These are phyloP conservation scores for Xylariaceae sp. DNA, from an alignment of 2,329 filamentous ascomycete species.

Conservation along the genomic window DNA sequence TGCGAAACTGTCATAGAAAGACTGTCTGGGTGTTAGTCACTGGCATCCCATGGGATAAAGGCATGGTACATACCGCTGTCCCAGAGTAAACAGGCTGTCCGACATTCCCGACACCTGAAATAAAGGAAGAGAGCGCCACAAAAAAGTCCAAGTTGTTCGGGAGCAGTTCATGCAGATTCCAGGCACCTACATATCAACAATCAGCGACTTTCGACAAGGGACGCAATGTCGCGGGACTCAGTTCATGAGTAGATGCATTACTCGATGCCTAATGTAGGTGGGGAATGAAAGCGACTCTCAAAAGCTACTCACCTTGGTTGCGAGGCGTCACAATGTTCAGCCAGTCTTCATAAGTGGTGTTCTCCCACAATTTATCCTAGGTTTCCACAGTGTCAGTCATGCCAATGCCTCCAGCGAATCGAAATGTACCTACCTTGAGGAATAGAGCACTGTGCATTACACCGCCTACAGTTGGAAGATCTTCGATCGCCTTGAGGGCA, in stretches of 20 bases:
- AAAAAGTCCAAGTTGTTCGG: constrained; percentile 27
- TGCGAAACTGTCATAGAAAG: constrained; percentile 27
- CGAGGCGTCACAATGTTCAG: background rate
- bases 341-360: constrained; percentile 10
- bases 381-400: too few relatives aligned
- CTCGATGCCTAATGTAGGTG: too few relatives aligned
- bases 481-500: constrained; percentile 7
- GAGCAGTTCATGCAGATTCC: constrained; percentile 12
- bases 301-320: background rate
- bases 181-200: background rate
- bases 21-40: too few relatives aligned
- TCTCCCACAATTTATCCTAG: constrained; percentile 22
- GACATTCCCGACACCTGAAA: constrained; percentile 18
- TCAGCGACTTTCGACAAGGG: too few relatives aligned
- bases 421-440: constrained; percentile 9
- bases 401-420: too few relatives aligned
- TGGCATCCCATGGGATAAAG: too few relatives aligned
- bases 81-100: constrained; percentile 29
- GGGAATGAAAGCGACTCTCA: too few relatives aligned
- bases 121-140: constrained; percentile 22
- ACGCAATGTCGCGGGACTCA: too few relatives aligned
- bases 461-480: constrained; percentile 17
- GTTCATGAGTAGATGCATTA: too few relatives aligned
- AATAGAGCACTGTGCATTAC: constrained; percentile 22
- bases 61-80: too few relatives aligned